These are phyloP conservation scores for Ettlia oleoabundans DNA, from an alignment of 139 green algal genomes.

Conservation along the genomic window DNA sequence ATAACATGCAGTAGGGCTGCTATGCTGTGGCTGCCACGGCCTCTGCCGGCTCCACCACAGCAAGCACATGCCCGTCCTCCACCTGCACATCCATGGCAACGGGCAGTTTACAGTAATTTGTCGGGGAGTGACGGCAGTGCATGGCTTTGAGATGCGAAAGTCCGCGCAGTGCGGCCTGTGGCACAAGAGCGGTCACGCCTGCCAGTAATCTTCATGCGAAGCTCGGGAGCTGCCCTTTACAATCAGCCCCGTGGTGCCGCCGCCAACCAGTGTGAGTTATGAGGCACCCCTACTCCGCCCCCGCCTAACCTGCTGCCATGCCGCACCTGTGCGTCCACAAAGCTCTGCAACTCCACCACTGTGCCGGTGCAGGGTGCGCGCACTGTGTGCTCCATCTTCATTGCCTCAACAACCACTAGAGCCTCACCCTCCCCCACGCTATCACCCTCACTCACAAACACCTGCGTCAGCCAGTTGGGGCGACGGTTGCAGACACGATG, in stretches of 20 bases:
- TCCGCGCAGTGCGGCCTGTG: too few relatives aligned
- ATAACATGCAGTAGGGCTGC: too few relatives aligned
- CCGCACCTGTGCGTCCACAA: constrained; percentile 13
- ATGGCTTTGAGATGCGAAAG: too few relatives aligned
- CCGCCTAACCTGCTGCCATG: too few relatives aligned
- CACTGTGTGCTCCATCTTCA: constrained; percentile 83
- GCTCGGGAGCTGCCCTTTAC: too few relatives aligned
- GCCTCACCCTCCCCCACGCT: constrained; percentile 47
- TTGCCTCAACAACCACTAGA: constrained; percentile 79
- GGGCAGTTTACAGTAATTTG: too few relatives aligned
- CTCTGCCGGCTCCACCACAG: background rate
- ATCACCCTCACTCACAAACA: constrained; percentile 28
- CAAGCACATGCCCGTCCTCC: background rate
- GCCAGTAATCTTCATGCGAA: too few relatives aligned
- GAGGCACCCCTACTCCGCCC: too few relatives aligned
- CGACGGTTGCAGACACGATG: background rate
- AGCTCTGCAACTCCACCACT: constrained; percentile 35
- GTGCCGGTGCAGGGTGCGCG: constrained; percentile 40
- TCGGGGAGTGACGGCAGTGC: too few relatives aligned
- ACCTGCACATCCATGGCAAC: constrained; percentile 7
- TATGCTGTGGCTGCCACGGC: background rate
- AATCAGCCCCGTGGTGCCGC: too few relatives aligned
- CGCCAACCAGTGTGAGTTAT: too few relatives aligned
- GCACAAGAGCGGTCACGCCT: too few relatives aligned
- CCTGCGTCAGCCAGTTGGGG: background rate